These are phyloP conservation scores for Glaciozyma martinii DNA, from an alignment of 768 basidiomycete genomes.

Conservation along the genomic window DNA sequence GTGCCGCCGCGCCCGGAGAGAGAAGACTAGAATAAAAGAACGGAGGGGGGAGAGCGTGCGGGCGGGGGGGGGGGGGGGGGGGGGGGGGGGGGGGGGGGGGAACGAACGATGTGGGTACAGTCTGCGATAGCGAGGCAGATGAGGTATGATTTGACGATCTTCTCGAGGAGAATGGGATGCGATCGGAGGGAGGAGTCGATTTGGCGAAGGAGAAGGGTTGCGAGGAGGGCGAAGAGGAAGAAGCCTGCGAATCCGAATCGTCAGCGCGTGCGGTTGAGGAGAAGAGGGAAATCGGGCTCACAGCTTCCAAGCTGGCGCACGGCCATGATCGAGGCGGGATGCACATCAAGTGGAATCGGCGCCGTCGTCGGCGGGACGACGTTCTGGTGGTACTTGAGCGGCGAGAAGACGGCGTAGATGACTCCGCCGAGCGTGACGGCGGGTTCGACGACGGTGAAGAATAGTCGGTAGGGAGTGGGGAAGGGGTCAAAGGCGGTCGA, in stretches of 20 bases:
- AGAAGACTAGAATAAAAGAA: background rate
- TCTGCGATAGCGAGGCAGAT: conserved; percentile 12
- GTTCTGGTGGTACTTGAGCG: background rate
- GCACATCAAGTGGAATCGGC: background rate
- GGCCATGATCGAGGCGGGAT: background rate
- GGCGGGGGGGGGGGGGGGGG: no score
- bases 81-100: no score
- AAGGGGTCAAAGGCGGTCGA: background rate
- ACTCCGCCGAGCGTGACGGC: background rate
- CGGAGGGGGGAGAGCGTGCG: no score
- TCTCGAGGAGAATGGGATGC: background rate
- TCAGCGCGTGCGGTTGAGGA: background rate
- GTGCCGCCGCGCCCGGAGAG: background rate
- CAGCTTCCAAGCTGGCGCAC: background rate
- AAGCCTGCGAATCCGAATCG: background rate
- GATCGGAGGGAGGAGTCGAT: background rate
- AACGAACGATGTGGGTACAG: conserved; percentile 6
- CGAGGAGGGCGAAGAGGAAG: conserved; percentile 17
- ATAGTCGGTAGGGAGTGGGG: background rate
- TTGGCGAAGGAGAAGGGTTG: background rate
- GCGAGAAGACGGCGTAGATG: background rate
- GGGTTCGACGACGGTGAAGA: background rate
- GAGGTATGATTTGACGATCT: conserved; percentile 5
- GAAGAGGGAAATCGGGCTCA: background rate
- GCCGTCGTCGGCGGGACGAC: background rate